Evolutionary conservation across 148 eudicot genomes (phyloP).

Genomic region (Agrostemma githago): DNA sequence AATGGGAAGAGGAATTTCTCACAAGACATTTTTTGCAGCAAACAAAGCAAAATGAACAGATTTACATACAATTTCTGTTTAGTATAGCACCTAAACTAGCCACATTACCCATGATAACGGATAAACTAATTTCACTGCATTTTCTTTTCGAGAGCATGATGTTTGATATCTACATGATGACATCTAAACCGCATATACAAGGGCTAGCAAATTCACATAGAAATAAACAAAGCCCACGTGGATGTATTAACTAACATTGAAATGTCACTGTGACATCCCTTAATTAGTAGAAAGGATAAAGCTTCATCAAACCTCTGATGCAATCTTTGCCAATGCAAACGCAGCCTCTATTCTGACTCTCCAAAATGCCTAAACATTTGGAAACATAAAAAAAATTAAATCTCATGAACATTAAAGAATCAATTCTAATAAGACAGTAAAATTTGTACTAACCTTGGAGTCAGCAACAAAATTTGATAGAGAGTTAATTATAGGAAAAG

Average conservation of each 20-base stretch:
- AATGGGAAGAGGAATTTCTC: not conserved
- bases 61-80: not conserved
- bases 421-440: not conserved
- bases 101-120: not conserved
- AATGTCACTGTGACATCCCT: not conserved
- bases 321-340: conserved; percentile 74
- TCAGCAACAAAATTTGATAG: conserved; percentile 65
- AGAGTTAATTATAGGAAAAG: conserved; percentile 71
- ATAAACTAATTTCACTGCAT: not conserved
- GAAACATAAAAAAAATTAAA: conserved; percentile 10
- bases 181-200: not conserved
- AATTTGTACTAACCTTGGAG: conserved; percentile 52
- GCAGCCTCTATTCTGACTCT: conserved; percentile 95
- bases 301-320: conserved; percentile 64
- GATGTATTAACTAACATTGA: not conserved
- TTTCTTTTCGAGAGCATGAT: not conserved
- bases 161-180: not conserved
- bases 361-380: conserved; percentile 68
- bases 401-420: conserved; percentile 3
- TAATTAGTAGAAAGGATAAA: conserved; percentile 2
- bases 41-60: not conserved
- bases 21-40: not conserved
- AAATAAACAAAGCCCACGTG: not conserved
- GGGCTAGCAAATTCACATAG: not conserved
- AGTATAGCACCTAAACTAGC: not conserved